phyloP scores from a whole-genome alignment of 2,329 filamentous ascomycete genomes.

The Verticillium nonalfalfae region DNA sequence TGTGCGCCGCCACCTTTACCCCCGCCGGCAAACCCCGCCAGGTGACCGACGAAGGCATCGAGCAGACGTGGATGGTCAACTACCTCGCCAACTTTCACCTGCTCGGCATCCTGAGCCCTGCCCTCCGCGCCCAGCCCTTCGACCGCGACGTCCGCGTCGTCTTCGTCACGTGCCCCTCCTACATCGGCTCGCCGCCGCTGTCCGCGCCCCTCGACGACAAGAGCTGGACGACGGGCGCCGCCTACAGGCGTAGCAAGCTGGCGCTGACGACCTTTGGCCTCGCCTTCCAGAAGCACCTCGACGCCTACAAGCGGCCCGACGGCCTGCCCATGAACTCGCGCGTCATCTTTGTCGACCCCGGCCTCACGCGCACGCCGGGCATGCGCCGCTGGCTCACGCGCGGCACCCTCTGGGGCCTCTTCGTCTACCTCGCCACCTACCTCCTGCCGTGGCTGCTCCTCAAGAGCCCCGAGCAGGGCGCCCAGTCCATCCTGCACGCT shows the following conservation, averaged over 20 bases:
- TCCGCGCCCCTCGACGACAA: constrained; percentile 43
- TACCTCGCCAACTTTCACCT: constrained; percentile 95
- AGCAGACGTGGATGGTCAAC: constrained; percentile 90
- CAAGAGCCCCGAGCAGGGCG: constrained; percentile 77
- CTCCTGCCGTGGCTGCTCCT: constrained; percentile 79
- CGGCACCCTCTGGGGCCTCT: constrained; percentile 74
- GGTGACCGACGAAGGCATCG: constrained; percentile 71
- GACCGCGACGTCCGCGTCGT: constrained; percentile 90
- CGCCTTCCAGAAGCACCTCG: constrained; percentile 88
- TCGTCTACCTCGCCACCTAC: constrained; percentile 72
- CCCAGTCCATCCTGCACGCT: constrained; percentile 80
- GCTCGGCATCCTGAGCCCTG: constrained; percentile 83
- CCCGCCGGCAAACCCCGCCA: constrained; percentile 55
- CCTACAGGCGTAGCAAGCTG: constrained; percentile 64
- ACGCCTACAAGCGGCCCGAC: constrained; percentile 78
- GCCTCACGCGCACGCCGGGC: constrained; percentile 76
- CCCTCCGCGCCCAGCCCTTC: constrained; percentile 82
- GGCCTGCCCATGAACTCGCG: constrained; percentile 73
- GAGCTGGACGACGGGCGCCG: constrained; percentile 47
- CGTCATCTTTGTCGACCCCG: constrained; percentile 83
- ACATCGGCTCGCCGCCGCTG: constrained; percentile 70
- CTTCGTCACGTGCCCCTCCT: constrained; percentile 80
- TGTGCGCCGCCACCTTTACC: constrained; percentile 76
- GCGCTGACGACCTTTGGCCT: constrained; percentile 85
- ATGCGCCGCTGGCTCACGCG: constrained; percentile 81